phyloP scores from a whole-genome alignment of 2,329 filamentous ascomycete genomes.

The Aspergillus sp. region DNA sequence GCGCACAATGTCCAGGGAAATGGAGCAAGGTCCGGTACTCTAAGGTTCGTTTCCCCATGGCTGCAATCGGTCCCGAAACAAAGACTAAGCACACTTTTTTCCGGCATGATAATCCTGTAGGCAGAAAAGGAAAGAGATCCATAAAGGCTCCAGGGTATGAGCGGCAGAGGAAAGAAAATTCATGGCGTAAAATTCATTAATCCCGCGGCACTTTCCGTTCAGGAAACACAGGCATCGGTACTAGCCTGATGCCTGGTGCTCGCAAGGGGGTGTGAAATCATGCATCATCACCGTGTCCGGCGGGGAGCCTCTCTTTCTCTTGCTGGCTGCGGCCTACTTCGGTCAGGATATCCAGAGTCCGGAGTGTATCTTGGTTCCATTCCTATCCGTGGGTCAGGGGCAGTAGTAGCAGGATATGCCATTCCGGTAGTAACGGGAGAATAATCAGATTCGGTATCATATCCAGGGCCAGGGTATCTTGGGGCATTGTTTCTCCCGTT shows the following conservation, averaged over 20 bases:
- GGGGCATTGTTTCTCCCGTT: slow-evolving; percentile 40
- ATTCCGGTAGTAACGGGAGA: slow-evolving; percentile 42
- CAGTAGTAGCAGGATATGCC: slow-evolving; percentile 40
- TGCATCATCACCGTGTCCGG: slow-evolving; percentile 34
- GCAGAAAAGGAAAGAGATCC: slow-evolving; percentile 16
- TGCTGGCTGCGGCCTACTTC: slow-evolving; percentile 41
- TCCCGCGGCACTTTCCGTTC: slow-evolving; percentile 8
- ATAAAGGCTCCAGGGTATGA: slow-evolving; percentile 9
- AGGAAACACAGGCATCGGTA: slow-evolving; percentile 11
- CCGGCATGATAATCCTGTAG: slow-evolving; percentile 17
- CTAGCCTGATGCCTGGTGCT: slow-evolving; percentile 8
- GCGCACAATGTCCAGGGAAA: slow-evolving; percentile 19
- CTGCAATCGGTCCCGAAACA: slow-evolving; percentile 18
- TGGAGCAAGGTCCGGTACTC: slow-evolving; percentile 20
- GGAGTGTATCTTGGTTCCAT: slow-evolving; percentile 46
- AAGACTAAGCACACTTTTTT: slow-evolving; percentile 17
- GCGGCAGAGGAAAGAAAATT: slow-evolving; percentile 13
- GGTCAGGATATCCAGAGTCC: slow-evolving; percentile 36
- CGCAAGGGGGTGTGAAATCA: slow-evolving; percentile 12
- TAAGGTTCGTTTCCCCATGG: slow-evolving; percentile 16
- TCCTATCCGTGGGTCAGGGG: slow-evolving; percentile 43
- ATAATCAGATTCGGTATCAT: slow-evolving; percentile 44
- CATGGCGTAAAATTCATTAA: slow-evolving; percentile 12
- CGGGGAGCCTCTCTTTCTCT: slow-evolving; percentile 40
- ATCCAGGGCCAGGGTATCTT: slow-evolving; percentile 42